phyloP scores from a whole-genome alignment of 2,329 filamentous ascomycete genomes.

The Cladorrhinum sp. region DNA sequence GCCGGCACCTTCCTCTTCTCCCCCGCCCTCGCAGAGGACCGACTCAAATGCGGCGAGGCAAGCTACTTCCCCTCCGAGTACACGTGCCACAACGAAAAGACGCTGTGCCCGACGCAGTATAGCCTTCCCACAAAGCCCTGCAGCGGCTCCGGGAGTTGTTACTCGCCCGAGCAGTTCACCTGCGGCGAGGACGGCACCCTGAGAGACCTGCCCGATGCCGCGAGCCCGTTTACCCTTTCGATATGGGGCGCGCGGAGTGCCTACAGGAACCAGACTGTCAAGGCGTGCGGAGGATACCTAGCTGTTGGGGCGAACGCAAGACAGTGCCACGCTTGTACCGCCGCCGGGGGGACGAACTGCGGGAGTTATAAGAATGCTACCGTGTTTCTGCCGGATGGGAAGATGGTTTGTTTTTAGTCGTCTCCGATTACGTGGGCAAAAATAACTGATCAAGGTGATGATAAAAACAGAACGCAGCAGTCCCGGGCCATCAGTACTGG shows the following conservation, averaged over 20 bases:
- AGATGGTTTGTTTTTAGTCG: constrained; percentile 12
- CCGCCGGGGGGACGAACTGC: constrained; percentile 7
- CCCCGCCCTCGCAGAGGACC: constrained; percentile 2
- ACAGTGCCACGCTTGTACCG: constrained; percentile 13
- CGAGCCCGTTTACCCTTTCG: constrained; percentile 13
- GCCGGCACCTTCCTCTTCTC: neutral
- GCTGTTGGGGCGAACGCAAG: constrained; percentile 20
- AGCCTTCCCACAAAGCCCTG: constrained; percentile 13
- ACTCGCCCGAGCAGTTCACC: constrained; percentile 10
- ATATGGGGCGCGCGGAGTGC: constrained; percentile 2
- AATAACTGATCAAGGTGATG: neutral
- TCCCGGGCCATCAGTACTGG: constrained; percentile 16
- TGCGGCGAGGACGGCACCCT: constrained; percentile 12
- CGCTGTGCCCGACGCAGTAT: constrained; percentile 16
- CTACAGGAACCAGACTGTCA: constrained; percentile 10
- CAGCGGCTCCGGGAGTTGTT: constrained; percentile 13
- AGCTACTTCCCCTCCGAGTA: constrained; percentile 20
- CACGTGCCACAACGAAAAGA: constrained; percentile 18
- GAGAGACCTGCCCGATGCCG: constrained; percentile 7
- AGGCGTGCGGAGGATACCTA: constrained; percentile 18
- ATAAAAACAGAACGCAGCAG: constrained; percentile 4
- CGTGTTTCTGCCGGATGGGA: constrained; percentile 13
- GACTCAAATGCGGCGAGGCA: constrained; percentile 13
- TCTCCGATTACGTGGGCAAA: no score
- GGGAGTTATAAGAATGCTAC: constrained; percentile 9